Evolutionary conservation across 495 filamentous ascomycete genomes (phyloP).

Genomic region (Penicillium egyptiacum): DNA sequence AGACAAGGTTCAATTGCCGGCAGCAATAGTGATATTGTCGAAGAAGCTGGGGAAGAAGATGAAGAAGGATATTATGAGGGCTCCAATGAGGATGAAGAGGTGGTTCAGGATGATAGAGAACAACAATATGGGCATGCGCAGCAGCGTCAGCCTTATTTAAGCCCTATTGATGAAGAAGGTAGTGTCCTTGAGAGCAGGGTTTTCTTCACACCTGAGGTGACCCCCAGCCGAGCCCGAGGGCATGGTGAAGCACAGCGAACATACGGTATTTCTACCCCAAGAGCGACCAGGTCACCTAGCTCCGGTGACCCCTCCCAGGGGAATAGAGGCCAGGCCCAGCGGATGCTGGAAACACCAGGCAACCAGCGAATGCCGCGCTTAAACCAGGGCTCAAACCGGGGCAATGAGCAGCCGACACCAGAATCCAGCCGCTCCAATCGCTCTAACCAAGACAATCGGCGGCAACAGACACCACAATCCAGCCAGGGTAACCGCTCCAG

Average conservation of each 20-base stretch:
- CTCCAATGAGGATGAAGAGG: background rate
- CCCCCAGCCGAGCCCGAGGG: background rate
- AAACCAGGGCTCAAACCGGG: too few relatives aligned
- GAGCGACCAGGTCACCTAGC: slow-evolving; percentile 1
- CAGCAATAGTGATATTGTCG: background rate
- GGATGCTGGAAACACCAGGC: background rate
- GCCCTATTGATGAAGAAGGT: slow-evolving; percentile 1
- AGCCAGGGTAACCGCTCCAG: background rate
- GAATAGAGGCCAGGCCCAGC: background rate
- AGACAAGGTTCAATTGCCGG: too few relatives aligned
- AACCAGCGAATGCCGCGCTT: background rate
- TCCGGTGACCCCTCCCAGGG: background rate
- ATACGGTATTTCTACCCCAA: background rate
- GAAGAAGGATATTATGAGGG: slow-evolving; percentile 1
- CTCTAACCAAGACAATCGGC: background rate
- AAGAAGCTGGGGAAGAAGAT: background rate
- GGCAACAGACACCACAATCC: background rate
- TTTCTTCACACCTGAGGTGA: background rate
- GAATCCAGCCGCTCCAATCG: too few relatives aligned
- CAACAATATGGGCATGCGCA: too few relatives aligned
- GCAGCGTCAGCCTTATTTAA: background rate
- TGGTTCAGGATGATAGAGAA: background rate
- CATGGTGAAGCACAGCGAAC: background rate
- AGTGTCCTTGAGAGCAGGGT: background rate
- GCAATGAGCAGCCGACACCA: too few relatives aligned